Evolutionary conservation across 2,329 filamentous ascomycete genomes (phyloP).

Genomic region (Pseudocercospora musae): DNA sequence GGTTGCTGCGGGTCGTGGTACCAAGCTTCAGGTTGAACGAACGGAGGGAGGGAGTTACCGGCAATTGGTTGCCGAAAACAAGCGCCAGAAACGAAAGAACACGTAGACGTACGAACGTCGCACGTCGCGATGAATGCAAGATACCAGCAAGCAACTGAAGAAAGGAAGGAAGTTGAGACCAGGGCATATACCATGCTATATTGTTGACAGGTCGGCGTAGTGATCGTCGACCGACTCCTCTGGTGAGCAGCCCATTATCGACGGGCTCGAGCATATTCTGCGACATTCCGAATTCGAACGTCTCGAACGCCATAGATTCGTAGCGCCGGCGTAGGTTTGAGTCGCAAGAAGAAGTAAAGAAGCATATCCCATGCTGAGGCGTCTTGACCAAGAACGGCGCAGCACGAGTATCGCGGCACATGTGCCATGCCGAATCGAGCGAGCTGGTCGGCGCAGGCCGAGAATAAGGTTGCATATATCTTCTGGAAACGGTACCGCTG

Average conservation of each 20-base stretch:
- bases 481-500: neutral
- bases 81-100: slow-evolving; percentile 17
- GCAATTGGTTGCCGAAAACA: neutral
- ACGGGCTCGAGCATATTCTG: slow-evolving; percentile 1
- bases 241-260: neutral
- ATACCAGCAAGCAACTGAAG: neutral
- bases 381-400: slow-evolving; percentile 3
- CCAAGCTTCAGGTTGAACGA: neutral
- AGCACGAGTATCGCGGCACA: neutral
- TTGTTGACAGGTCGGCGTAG: neutral
- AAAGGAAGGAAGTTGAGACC: neutral
- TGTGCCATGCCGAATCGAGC: neutral
- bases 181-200: neutral
- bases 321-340: slow-evolving; percentile 10
- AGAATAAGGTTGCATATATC: neutral
- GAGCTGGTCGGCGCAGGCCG: neutral
- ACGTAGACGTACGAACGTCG: slow-evolving; percentile 12
- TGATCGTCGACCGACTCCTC: neutral
- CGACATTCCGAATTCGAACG: neutral
- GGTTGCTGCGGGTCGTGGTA: neutral
- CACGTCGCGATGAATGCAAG: neutral
- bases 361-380: slow-evolving; percentile 4
- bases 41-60: neutral
- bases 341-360: slow-evolving; percentile 12
- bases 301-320: slow-evolving; percentile 12